phyloP scores from a whole-genome alignment of 352 stramenopile genomes.

The Pythium biforme region DNA sequence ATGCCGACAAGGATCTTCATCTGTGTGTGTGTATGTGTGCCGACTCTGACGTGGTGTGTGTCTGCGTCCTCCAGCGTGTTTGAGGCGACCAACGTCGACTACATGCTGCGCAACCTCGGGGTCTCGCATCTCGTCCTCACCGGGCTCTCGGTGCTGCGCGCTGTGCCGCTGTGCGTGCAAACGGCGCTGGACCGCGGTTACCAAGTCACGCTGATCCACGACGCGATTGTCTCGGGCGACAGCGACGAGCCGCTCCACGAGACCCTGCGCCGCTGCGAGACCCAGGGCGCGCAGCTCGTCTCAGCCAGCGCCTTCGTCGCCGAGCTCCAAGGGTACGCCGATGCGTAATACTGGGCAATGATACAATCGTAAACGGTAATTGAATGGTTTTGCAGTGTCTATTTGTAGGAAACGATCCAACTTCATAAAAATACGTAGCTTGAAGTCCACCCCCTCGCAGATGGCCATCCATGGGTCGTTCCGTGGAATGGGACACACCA shows the following conservation, averaged over 20 bases:
- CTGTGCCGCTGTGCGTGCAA: conserved; percentile 76
- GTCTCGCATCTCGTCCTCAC: conserved; percentile 84
- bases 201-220: conserved; percentile 79
- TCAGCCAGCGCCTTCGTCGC: conserved; percentile 22
- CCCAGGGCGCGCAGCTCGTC: conserved; percentile 23
- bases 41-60: not conserved
- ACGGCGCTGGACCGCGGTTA: conserved; percentile 88
- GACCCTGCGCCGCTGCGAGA: conserved; percentile 21
- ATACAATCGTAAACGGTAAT: not conserved
- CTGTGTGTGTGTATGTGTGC: not conserved
- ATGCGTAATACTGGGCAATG: conserved; percentile 4
- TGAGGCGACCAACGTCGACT: conserved; percentile 87
- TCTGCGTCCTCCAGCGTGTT: conserved; percentile 71
- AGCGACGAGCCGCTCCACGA: conserved; percentile 19
- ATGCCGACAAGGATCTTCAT: not conserved
- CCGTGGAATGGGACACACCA: not conserved
- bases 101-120: conserved; percentile 84
- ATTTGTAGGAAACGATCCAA: not conserved
- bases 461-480: no score
- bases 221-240: conserved; percentile 44
- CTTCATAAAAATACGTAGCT: not conserved
- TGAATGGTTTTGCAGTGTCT: not conserved
- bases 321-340: conserved; percentile 20
- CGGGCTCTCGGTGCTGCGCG: conserved; percentile 82
- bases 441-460: no score